Evolutionary conservation across 768 basidiomycete genomes (phyloP).

Genomic region (Lactarius psammicola): DNA sequence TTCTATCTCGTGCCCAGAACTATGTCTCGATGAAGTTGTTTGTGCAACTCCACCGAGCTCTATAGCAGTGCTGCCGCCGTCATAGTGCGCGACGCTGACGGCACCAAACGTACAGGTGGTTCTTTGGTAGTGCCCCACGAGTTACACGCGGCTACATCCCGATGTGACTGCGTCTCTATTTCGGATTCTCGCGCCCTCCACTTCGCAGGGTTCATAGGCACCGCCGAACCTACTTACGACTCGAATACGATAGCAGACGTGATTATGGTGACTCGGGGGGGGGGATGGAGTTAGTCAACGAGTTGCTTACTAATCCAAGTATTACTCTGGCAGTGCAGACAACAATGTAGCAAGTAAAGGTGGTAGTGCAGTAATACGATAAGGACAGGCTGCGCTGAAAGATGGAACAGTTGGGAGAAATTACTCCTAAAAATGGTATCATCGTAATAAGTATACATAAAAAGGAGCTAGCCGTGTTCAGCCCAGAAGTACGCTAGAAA

Average conservation of each 20-base stretch:
- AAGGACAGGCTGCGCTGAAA: constrained; percentile 16
- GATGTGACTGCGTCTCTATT: background rate
- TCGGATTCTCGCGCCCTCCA: background rate
- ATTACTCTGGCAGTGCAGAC: constrained; percentile 9
- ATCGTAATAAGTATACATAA: constrained; percentile 24
- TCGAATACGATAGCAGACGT: background rate
- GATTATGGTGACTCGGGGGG: background rate
- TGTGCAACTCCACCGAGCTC: too few relatives aligned
- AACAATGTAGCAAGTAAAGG: constrained; percentile 20
- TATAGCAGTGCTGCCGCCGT: too few relatives aligned
- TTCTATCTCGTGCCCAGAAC: too few relatives aligned
- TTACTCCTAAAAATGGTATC: constrained; percentile 17
- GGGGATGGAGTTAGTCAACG: background rate
- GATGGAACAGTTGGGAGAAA: constrained; percentile 14
- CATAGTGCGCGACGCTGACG: too few relatives aligned
- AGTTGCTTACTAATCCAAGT: constrained; percentile 1
- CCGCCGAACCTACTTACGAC: background rate
- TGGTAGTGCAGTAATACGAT: constrained; percentile 15
- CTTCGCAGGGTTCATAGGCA: background rate
- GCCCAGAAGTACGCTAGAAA: background rate
- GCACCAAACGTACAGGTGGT: background rate
- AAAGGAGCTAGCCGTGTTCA: constrained; percentile 12
- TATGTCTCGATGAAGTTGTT: background rate
- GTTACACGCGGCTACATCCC: background rate
- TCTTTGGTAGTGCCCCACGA: background rate